These are phyloP conservation scores for Stemphylium beticola DNA, from an alignment of 2,329 filamentous ascomycete genomes.

Conservation along the genomic window DNA sequence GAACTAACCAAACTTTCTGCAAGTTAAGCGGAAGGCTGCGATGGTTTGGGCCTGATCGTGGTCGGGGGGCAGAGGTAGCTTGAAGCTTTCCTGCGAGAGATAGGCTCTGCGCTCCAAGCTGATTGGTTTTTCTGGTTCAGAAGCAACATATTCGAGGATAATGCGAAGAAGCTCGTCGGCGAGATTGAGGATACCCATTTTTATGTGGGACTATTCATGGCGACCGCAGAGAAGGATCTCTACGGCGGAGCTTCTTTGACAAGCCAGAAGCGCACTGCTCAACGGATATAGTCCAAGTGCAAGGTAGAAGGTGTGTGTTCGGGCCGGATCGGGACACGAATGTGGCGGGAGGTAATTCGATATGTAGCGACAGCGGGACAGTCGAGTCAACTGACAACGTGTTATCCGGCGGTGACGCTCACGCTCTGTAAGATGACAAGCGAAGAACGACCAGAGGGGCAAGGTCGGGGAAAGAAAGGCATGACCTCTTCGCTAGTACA, in stretches of 20 bases:
- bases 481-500: slow-evolving; percentile 37
- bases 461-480: slow-evolving; percentile 39
- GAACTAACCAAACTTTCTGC: slow-evolving; percentile 24
- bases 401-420: slow-evolving; percentile 32
- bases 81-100: slow-evolving; percentile 60
- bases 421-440: slow-evolving; percentile 27
- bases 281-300: slow-evolving; percentile 28
- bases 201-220: slow-evolving; percentile 38
- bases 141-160: slow-evolving; percentile 59
- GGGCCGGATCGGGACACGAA: slow-evolving; percentile 32
- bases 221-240: slow-evolving; percentile 20
- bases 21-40: slow-evolving; percentile 54
- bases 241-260: slow-evolving; percentile 10
- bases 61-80: slow-evolving; percentile 50
- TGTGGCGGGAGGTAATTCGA: slow-evolving; percentile 32
- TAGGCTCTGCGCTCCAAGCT: slow-evolving; percentile 58
- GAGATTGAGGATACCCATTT: slow-evolving; percentile 49
- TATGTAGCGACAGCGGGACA: slow-evolving; percentile 28
- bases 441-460: slow-evolving; percentile 37
- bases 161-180: slow-evolving; percentile 59
- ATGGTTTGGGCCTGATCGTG: slow-evolving; percentile 54
- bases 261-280: slow-evolving; percentile 21
- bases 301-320: slow-evolving; percentile 24
- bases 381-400: slow-evolving; percentile 32
- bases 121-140: slow-evolving; percentile 59